Percentiles rank a stretch among this genome's conserved stretches.
Evolutionary conservation across 2,329 filamentous ascomycete genomes (phyloP).

Genomic region (Cryphonectria nitschkei): DNA sequence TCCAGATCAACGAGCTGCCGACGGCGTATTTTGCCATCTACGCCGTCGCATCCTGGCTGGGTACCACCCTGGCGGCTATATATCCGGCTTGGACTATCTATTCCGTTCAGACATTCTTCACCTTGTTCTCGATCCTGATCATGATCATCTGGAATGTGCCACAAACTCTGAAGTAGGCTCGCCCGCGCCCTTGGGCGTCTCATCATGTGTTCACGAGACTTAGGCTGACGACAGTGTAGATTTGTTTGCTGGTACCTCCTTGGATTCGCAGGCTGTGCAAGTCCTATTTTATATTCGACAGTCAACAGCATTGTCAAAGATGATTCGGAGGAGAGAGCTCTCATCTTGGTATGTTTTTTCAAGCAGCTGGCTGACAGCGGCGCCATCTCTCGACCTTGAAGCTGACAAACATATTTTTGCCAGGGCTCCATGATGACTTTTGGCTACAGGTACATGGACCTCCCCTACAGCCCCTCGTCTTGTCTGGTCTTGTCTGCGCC

Average conservation of each 20-base stretch:
- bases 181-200: no score
- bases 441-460: slow-evolving; percentile 39
- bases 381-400: neutral
- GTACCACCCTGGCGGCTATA: slow-evolving; percentile 54
- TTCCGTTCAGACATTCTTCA: slow-evolving; percentile 44
- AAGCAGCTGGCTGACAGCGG: neutral
- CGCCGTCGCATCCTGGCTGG: slow-evolving; percentile 52
- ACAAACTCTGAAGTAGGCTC: slow-evolving; percentile 46
- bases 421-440: slow-evolving; percentile 51
- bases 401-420: slow-evolving; percentile 1
- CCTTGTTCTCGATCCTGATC: slow-evolving; percentile 48
- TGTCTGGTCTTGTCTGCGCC: neutral
- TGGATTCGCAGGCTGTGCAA: slow-evolving; percentile 43
- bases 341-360: slow-evolving; percentile 39
- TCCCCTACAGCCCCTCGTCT: no score
- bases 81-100: slow-evolving; percentile 55
- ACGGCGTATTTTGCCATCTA: slow-evolving; percentile 53
- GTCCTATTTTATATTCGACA: slow-evolving; percentile 48
- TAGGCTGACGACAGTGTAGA: slow-evolving; percentile 27
- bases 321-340: slow-evolving; percentile 45
- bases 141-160: slow-evolving; percentile 56
- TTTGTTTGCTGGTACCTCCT: slow-evolving; percentile 49
- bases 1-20: slow-evolving; percentile 54
- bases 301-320: slow-evolving; percentile 48
- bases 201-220: no score